Percentiles rank a stretch among this genome's conserved stretches.
These are phyloP conservation scores for Thielaviopsis euricoi DNA, from an alignment of 2,329 filamentous ascomycete species.

Conservation along the genomic window DNA sequence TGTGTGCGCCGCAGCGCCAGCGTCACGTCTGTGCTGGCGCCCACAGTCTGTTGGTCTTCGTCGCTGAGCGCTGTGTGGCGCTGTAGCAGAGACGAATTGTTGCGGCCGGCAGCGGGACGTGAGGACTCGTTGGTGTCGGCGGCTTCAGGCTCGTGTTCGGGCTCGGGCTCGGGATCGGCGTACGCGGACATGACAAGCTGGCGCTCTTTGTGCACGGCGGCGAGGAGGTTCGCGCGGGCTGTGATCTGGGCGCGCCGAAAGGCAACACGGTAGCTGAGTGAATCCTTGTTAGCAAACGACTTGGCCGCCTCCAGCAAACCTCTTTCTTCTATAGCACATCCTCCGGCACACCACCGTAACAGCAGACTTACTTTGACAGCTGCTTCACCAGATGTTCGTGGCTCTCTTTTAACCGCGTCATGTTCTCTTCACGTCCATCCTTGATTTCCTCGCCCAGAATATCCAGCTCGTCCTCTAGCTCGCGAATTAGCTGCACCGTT, in stretches of 20 bases:
- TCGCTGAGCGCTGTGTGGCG: conserved; percentile 29
- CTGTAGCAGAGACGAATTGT: conserved; percentile 16
- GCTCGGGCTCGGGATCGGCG: conserved; percentile 25
- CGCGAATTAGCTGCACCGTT: conserved; percentile 61
- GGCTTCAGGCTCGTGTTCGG: too few relatives aligned
- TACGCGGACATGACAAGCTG: conserved; percentile 56
- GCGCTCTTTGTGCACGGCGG: conserved; percentile 60
- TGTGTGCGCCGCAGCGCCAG: conserved; percentile 71
- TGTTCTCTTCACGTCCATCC: conserved; percentile 37
- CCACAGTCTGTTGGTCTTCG: conserved; percentile 56
- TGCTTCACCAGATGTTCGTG: conserved; percentile 53
- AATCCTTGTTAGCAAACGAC: background rate
- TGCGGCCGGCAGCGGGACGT: conserved; percentile 4
- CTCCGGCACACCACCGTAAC: background rate
- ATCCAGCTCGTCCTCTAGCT: conserved; percentile 72
- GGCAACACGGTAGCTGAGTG: conserved; percentile 35
- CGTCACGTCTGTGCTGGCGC: conserved; percentile 71
- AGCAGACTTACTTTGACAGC: conserved; percentile 42
- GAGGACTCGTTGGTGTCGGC: too few relatives aligned
- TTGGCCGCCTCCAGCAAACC: too few relatives aligned
- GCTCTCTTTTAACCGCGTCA: conserved; percentile 46
- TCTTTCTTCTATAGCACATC: too few relatives aligned
- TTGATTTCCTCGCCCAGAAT: conserved; percentile 61
- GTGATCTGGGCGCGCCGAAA: conserved; percentile 72
- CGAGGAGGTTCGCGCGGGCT: conserved; percentile 58